phyloP scores from a whole-genome alignment of 805 yeast species.

The Jamesozyma lodderae region DNA sequence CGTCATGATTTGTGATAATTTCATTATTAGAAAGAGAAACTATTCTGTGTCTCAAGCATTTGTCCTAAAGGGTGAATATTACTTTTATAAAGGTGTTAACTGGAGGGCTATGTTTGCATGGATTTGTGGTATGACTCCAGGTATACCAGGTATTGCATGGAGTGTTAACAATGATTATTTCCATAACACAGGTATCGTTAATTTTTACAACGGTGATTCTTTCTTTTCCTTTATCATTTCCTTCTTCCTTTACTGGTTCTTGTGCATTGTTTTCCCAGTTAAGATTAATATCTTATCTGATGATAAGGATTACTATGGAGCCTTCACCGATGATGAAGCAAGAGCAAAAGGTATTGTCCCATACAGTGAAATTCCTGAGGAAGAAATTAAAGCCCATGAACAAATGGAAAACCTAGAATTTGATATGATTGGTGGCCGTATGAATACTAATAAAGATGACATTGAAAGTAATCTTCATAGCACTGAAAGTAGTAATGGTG shows the following conservation, averaged over 20 bases:
- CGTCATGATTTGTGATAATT: slow-evolving; percentile 34
- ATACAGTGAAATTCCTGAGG: slow-evolving; percentile 19
- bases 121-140: slow-evolving; percentile 35
- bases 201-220: slow-evolving; percentile 37
- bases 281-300: slow-evolving; percentile 30
- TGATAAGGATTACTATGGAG: slow-evolving; percentile 32
- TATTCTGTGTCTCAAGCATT: slow-evolving; percentile 28
- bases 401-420: background rate
- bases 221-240: slow-evolving; percentile 35
- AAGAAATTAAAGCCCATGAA: slow-evolving; percentile 1
- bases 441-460: background rate
- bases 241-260: slow-evolving; percentile 30
- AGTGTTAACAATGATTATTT: slow-evolving; percentile 23
- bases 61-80: slow-evolving; percentile 27
- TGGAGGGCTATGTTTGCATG: slow-evolving; percentile 30
- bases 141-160: slow-evolving; percentile 40
- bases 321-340: slow-evolving; percentile 33
- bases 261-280: slow-evolving; percentile 32
- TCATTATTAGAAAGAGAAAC: slow-evolving; percentile 30
- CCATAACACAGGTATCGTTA: slow-evolving; percentile 30
- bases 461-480: background rate
- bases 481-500: slow-evolving; percentile 31
- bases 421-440: background rate
- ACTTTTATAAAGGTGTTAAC: slow-evolving; percentile 32
- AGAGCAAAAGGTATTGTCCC: slow-evolving; percentile 27